Evolutionary conservation across 306 rosid species (phyloP), one percentile per base, ranked within the genome.

Genomic region (Comarum palustre): DNA sequence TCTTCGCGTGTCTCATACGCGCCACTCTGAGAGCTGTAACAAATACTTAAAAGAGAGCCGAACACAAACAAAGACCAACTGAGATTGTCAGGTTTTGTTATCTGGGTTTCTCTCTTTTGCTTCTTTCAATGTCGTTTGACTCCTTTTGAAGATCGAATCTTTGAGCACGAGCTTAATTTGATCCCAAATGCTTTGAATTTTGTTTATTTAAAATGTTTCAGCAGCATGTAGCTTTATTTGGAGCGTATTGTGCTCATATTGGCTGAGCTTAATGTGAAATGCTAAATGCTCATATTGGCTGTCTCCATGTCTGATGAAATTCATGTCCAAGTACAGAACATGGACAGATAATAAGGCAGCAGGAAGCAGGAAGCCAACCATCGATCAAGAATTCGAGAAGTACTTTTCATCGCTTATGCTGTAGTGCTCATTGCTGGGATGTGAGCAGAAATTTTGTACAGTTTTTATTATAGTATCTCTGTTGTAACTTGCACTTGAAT

Each of bases 361-460:
- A 34, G n/a, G n/a, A n/a, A n/a, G 67, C 63, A 83, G 85, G 84
- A 71, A 79, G 58, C 94, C 98, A n/a, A 93, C 98, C 13, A 93
- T 90, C 54, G 97, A 93, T 82, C 90, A 87, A 81, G 98, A 93
- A 74, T 93, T 93, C 41, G 98, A 90, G 87, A 75, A 93, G 87
- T 89, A 86, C 84, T 93, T 93, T 82, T 93, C 98, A 5, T 75
- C 46, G 88, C 90, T 93, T 39, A 86, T 90, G 98, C 81, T 86
- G 77, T 93, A 65, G 45, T 17, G 25, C 73, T 66, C 51, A 58
- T 69, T 73, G 60, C 61, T 75, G 39, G 66, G 34, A 24, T 48
- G 74, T 72, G 78, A 48, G 69, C 63, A 51, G 70, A 48, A 69
- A 31, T 61, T 71, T 71, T 55, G 68, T 79, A 73, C 38, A 76